A percentile compares a stretch with the other conserved stretches of the same genome.
Evolutionary conservation across 805 yeast genomes (phyloP).

Genomic region (Candida loeiensis): DNA sequence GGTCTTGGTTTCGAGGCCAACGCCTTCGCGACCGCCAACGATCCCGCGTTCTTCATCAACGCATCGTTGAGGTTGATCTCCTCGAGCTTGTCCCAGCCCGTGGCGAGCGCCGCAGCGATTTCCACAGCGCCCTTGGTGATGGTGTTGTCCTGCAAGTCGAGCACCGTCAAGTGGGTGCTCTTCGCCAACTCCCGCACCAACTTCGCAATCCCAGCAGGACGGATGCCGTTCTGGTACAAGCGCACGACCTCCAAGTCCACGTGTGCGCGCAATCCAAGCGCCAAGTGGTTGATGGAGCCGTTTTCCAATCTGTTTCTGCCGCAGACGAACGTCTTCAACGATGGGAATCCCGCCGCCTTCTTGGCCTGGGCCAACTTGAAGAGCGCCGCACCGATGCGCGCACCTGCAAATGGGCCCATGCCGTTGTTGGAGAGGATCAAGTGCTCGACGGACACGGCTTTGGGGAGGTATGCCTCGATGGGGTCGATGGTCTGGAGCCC

Average conservation of each 20-base stretch:
- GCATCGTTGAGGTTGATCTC: conserved; percentile 91
- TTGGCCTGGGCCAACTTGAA: conserved; percentile 68
- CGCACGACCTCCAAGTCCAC: conserved; percentile 66
- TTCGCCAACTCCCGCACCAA: conserved; percentile 71
- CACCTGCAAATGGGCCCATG: conserved; percentile 97
- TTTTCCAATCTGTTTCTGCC: conserved; percentile 97
- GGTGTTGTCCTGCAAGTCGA: conserved; percentile 95
- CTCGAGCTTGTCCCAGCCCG: conserved; percentile 58
- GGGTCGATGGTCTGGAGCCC: conserved; percentile 95
- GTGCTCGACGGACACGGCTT: conserved; percentile 79
- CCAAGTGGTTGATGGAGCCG: conserved; percentile 83
- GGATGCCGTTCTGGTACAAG: conserved; percentile 93
- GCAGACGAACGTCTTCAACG: conserved; percentile 83
- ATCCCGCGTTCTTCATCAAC: conserved; percentile 76
- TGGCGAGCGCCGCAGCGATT: conserved; percentile 39
- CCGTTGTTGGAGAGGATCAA: conserved; percentile 92
- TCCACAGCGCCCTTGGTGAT: conserved; percentile 67
- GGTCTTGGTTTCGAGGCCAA: conserved; percentile 36
- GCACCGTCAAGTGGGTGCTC: conserved; percentile 56
- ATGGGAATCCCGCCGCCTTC: conserved; percentile 43
- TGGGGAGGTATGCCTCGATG: conserved; percentile 69
- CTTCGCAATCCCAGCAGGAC: conserved; percentile 85
- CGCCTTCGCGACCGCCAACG: conserved; percentile 49
- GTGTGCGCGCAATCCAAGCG: conserved; percentile 82
- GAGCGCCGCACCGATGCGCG: conserved; percentile 85